Conservation (phyloP, 208 protist species). For the Trypanosoma cruzi region DNA sequence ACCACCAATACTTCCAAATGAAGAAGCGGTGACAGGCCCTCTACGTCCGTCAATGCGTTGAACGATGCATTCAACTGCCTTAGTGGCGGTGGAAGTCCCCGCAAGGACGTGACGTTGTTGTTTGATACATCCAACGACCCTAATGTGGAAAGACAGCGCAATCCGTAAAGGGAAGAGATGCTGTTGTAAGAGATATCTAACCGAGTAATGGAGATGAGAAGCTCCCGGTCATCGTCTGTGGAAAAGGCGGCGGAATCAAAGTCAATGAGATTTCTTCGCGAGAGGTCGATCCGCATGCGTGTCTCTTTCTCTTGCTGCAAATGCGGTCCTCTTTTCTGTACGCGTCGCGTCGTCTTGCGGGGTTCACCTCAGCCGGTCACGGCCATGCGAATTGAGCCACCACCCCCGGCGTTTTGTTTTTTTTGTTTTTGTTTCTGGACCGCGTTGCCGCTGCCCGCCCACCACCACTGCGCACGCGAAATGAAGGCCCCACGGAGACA, state of each 20-base stretch:
- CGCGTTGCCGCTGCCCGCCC: background rate
- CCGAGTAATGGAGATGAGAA: conserved; percentile 55
- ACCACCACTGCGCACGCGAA: background rate
- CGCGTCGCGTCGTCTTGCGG: conserved; percentile 6
- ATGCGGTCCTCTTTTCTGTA: background rate
- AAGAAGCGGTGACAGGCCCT: conserved; percentile 48
- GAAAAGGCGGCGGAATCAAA: conserved; percentile 70
- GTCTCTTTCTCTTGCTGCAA: background rate
- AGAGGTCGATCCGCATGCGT: conserved; percentile 59
- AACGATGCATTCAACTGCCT: conserved; percentile 32
- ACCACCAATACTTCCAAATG: conserved; percentile 59
- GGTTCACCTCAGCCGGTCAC: conserved; percentile 6
- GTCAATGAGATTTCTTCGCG: conserved; percentile 53
- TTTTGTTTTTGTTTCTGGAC: background rate
- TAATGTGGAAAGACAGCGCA: conserved; percentile 51
- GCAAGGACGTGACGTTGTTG: conserved; percentile 66
- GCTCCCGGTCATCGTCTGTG: conserved; percentile 39
- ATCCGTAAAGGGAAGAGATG: conserved; percentile 47
- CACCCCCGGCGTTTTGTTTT: background rate
- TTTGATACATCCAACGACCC: conserved; percentile 68
- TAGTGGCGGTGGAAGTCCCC: conserved; percentile 23
- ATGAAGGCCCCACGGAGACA: background rate
- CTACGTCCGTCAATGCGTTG: conserved; percentile 30
- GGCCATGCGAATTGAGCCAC: conserved; percentile 12
- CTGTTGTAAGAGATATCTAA: conserved; percentile 80